Base-by-base conservation (phyloP, 345 rosid genomes). In the Alliaria petiolata region DNA sequence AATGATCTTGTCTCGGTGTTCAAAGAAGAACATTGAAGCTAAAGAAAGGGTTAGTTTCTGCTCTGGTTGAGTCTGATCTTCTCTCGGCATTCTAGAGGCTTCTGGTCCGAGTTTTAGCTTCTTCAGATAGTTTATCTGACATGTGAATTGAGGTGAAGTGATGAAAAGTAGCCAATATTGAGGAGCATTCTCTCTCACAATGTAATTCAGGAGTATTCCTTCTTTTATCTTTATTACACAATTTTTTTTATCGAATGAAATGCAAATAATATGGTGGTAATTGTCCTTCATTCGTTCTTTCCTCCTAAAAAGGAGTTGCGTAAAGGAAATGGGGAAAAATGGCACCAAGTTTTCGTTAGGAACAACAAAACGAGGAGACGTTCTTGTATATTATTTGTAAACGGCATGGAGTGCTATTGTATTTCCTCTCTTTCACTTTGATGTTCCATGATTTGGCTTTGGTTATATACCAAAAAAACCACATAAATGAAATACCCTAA, bases 1-100 rank as follows among this genome's bases (percentile, higher is more conserved):
- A 69, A 52, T 70, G 95, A 93, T 69, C 83, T 85, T 17, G 54
- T 67, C 65, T 66, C 36, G 3, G 45, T 57, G 60, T 51, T 39
- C 49, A 55, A 36, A 64, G 69, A 54, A 63, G 50, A 64, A 72
- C 54, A 72, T 20, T 16, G 70, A 54, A 54, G 40, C 65, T 8
- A 63, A 54, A 34, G 28, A 31, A 55, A 35, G 26, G 12, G 14
- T 2, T 62, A 35, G 69, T 34, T 28, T 30, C 52, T 62, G 67
- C 67, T 44, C 25, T 22, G 47, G 19, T 14, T 19, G 75, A 51
- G 36, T 65, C 25, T 14, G 26, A 61, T 64, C 65, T 45, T 54
- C 77, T 16, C 16, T 44, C 20, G 20, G 56, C 19, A 63, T 25
- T 62, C 49, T 63, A 54, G 40, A 16, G 25, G 50, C 49, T 75